Conservation (phyloP, 768 basidiomycete genomes). For the Amanita subjunquillea region DNA sequence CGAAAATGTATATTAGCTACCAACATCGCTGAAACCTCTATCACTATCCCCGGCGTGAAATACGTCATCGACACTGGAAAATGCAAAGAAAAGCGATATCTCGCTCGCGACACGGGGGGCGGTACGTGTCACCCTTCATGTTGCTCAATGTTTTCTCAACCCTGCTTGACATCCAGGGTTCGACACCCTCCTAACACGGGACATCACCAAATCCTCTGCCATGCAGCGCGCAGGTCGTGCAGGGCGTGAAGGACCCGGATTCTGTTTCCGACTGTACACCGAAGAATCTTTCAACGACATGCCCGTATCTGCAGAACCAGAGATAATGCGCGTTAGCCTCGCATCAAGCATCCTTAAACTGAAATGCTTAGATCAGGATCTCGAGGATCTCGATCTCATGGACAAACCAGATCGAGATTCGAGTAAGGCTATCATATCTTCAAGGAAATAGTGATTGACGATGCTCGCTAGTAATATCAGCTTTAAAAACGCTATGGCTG, state of each 20-base stretch:
- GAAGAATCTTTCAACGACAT: slow-evolving; percentile 66
- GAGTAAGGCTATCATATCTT: slow-evolving; percentile 34
- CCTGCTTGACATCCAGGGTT: slow-evolving; percentile 49
- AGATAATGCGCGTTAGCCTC: slow-evolving; percentile 83
- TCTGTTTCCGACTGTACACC: slow-evolving; percentile 90
- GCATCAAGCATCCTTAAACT: slow-evolving; percentile 79
- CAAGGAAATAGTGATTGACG: background rate
- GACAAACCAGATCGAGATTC: slow-evolving; percentile 72
- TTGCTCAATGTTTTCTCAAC: background rate
- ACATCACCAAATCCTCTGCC: slow-evolving; percentile 85
- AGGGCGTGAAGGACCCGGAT: slow-evolving; percentile 82
- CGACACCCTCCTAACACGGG: slow-evolving; percentile 73
- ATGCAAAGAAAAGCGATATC: slow-evolving; percentile 88
- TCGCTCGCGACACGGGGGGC: slow-evolving; percentile 59
- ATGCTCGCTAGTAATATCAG: slow-evolving; percentile 37
- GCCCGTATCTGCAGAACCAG: slow-evolving; percentile 64
- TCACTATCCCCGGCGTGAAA: slow-evolving; percentile 92
- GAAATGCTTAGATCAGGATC: slow-evolving; percentile 72
- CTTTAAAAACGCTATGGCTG: slow-evolving; percentile 64
- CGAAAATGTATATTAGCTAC: slow-evolving; percentile 94
- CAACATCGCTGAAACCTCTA: slow-evolving; percentile 96
- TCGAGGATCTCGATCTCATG: slow-evolving; percentile 80
- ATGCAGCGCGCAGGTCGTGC: slow-evolving; percentile 94
- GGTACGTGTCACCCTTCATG: slow-evolving; percentile 25
- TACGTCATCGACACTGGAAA: slow-evolving; percentile 96